A percentile compares a stretch with the other conserved stretches of the same genome.
phyloP scores from a whole-genome alignment of 106 monocot genomes.

The Cymbidium sinense region DNA sequence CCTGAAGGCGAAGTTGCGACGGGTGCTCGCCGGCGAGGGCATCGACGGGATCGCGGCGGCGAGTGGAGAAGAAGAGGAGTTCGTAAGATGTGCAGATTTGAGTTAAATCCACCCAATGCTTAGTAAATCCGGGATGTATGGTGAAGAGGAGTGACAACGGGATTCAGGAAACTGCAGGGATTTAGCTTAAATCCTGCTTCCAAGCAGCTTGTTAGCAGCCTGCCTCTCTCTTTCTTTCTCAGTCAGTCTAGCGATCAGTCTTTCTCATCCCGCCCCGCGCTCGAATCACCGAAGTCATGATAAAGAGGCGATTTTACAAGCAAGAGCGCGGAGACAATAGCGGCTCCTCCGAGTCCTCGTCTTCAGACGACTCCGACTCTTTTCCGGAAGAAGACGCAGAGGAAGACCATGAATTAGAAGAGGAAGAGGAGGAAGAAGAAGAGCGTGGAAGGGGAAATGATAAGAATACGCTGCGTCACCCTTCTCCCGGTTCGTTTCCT shows the following conservation, averaged over 20 bases:
- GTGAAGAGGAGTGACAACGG: no score
- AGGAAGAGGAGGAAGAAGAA: neutral
- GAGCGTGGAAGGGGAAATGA: neutral
- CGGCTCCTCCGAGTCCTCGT: constrained; percentile 3
- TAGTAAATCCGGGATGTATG: no score
- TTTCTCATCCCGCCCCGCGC: neutral
- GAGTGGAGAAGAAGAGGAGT: no score
- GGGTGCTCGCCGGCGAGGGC: no score
- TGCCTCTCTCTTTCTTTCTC: neutral
- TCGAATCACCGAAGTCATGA: neutral
- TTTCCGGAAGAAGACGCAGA: neutral
- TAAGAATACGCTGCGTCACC: neutral
- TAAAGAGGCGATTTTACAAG: constrained; percentile 7
- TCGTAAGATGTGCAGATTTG: no score
- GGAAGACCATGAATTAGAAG: neutral
- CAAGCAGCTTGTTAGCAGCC: no score
- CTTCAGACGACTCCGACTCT: constrained; percentile 2
- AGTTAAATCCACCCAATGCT: no score
- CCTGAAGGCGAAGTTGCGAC: no score
- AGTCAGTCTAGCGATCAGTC: neutral
- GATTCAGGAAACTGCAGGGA: no score
- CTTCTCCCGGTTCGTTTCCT: constrained; percentile 4
- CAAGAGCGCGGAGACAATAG: constrained; percentile 4
- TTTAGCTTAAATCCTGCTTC: no score
- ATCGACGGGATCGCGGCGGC: no score